Evolutionary conservation across 2,329 filamentous ascomycete species (phyloP).

Genomic region (Pseudopithomyces maydicus): DNA sequence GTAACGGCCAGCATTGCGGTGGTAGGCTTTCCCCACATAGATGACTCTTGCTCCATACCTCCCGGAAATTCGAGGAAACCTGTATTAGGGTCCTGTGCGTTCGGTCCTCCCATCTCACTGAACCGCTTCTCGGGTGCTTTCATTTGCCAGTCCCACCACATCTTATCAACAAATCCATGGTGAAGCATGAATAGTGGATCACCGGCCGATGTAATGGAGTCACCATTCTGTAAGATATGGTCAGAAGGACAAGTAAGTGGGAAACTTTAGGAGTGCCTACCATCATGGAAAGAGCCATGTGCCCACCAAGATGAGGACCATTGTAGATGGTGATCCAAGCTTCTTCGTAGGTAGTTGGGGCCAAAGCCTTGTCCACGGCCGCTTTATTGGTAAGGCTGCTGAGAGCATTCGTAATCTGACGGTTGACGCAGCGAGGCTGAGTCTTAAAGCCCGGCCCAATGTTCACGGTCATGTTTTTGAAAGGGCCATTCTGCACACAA

Average conservation of each 20-base stretch:
- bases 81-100: too few species aligned
- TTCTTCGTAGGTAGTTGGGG: slow-evolving; percentile 6
- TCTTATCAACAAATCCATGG: background rate
- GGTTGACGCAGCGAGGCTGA: background rate
- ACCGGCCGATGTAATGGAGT: slow-evolving; percentile 6
- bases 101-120: background rate
- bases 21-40: too few species aligned
- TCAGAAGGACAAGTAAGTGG: too few species aligned
- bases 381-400: slow-evolving; percentile 1
- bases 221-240: too few species aligned
- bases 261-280: background rate
- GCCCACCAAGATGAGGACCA: slow-evolving; percentile 8
- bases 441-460: background rate
- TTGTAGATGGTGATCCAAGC: slow-evolving; percentile 9
- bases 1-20: too few species aligned
- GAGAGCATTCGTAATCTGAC: slow-evolving; percentile 6
- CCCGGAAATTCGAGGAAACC: too few species aligned
- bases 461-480: slow-evolving; percentile 5
- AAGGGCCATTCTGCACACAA: slow-evolving; percentile 5
- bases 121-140: background rate
- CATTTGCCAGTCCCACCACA: background rate
- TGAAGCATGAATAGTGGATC: slow-evolving; percentile 49
- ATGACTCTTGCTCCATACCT: too few species aligned
- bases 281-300: slow-evolving; percentile 8
- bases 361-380: background rate